A percentile compares a stretch with the other conserved stretches of the same genome.
These are phyloP conservation scores for Ocimum tenuiflorum DNA, from an alignment of 257 asterid genomes.

Conservation along the genomic window DNA sequence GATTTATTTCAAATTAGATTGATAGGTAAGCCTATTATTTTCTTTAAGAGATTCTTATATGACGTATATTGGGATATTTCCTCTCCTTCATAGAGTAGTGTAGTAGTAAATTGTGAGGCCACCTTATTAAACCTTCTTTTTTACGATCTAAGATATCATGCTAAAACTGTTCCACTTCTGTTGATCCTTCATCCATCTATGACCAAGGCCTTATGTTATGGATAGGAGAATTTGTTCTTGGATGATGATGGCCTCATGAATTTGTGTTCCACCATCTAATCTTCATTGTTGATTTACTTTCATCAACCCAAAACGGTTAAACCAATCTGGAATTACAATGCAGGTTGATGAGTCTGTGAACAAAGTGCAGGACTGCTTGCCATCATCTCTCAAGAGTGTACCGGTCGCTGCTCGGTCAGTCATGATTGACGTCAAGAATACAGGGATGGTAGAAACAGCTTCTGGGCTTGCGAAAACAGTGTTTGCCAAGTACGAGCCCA, in stretches of 20 bases:
- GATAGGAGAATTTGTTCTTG: not conserved
- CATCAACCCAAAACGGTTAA: not conserved
- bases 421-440: slow-evolving; percentile 47
- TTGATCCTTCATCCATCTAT: not conserved
- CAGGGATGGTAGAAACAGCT: slow-evolving; percentile 65
- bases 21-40: not conserved
- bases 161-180: not conserved
- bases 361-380: slow-evolving; percentile 48
- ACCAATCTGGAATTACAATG: not conserved
- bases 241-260: not conserved
- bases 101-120: too few species aligned
- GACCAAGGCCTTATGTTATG: too few species aligned
- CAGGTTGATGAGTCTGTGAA: slow-evolving; percentile 69
- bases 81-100: too few species aligned
- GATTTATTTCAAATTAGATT: not conserved
- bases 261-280: not conserved
- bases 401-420: slow-evolving; percentile 64
- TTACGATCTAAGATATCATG: not conserved
- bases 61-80: not conserved
- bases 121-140: not conserved
- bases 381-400: slow-evolving; percentile 56
- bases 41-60: too few species aligned
- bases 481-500: slow-evolving; percentile 58
- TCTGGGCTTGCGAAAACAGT: slow-evolving; percentile 61
- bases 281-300: not conserved